These are phyloP conservation scores for Triangularia verruculosa DNA, from an alignment of 2,329 filamentous ascomycete species.

Conservation along the genomic window DNA sequence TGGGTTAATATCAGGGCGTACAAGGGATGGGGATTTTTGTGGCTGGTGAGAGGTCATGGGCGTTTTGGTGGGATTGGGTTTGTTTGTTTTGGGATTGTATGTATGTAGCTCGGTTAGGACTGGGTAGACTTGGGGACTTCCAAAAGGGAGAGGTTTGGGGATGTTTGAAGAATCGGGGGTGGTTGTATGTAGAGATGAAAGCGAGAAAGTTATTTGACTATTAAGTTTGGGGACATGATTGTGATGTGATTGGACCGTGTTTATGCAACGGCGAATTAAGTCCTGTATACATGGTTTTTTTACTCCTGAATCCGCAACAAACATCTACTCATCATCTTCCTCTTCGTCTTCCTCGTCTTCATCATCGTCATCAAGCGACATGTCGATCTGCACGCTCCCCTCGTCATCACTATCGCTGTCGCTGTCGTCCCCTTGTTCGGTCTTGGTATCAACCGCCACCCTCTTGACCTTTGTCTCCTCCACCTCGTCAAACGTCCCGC, in stretches of 20 bases:
- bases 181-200: background rate
- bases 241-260: background rate
- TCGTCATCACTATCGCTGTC: conserved; percentile 48
- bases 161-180: background rate
- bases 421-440: conserved; percentile 37
- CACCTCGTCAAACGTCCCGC: conserved; percentile 37
- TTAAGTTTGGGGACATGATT: background rate
- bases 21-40: background rate
- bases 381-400: conserved; percentile 57
- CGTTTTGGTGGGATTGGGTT: background rate
- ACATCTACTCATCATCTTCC: conserved; percentile 28
- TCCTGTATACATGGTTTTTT: background rate
- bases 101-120: background rate
- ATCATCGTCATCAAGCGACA: conserved; percentile 55
- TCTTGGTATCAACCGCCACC: conserved; percentile 22
- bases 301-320: background rate
- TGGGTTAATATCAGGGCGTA: background rate
- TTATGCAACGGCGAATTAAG: background rate
- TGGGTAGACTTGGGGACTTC: background rate
- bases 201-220: background rate
- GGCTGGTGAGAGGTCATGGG: background rate
- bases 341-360: conserved; percentile 40
- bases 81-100: background rate
- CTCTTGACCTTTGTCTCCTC: conserved; percentile 26
- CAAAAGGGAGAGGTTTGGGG: background rate